Percentiles rank a stretch among this genome's conserved stretches.
Conservation (phyloP, 2,329 filamentous ascomycete genomes). For the Colletotrichum eremochloae region DNA sequence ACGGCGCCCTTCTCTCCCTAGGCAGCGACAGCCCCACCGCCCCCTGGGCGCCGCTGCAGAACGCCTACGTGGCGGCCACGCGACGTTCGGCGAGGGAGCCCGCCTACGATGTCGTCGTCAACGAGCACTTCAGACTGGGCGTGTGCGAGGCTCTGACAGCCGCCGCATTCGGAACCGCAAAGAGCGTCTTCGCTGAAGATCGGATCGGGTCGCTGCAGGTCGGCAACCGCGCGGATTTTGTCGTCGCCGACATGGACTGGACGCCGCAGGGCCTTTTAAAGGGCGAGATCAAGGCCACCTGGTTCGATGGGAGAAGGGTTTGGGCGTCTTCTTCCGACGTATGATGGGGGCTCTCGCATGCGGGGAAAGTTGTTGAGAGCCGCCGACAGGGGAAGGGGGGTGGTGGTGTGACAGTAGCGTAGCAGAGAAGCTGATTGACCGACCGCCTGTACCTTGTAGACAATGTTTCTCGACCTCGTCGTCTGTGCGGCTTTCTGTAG, state of each 20-base stretch:
- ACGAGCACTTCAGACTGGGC: slow-evolving; percentile 61
- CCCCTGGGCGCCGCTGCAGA: slow-evolving; percentile 61
- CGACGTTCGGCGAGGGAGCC: slow-evolving; percentile 62
- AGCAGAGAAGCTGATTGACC: background rate
- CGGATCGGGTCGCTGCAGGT: slow-evolving; percentile 61
- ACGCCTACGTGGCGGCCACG: slow-evolving; percentile 66
- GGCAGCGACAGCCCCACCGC: slow-evolving; percentile 67
- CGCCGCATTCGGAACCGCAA: slow-evolving; percentile 62
- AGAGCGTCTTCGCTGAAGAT: slow-evolving; percentile 63
- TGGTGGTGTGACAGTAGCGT: background rate
- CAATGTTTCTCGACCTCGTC: background rate
- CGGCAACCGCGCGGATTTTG: slow-evolving; percentile 66
- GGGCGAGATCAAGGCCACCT: slow-evolving; percentile 60
- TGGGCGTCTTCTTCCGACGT: slow-evolving; percentile 42
- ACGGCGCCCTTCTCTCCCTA: slow-evolving; percentile 63
- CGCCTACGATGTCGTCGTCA: slow-evolving; percentile 54
- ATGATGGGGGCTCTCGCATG: background rate
- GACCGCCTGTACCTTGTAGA: background rate
- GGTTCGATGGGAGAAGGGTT: slow-evolving; percentile 59
- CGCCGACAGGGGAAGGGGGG: background rate
- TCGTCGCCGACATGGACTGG: slow-evolving; percentile 64
- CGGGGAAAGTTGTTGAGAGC: too few species aligned
- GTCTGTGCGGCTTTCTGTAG: slow-evolving; percentile 13
- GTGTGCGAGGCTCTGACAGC: slow-evolving; percentile 62
- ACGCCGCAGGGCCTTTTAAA: slow-evolving; percentile 57